Percentiles rank a stretch among this genome's conserved stretches.
Conservation (phyloP, 805 yeast genomes). For the Tetrapisispora arboricola region DNA sequence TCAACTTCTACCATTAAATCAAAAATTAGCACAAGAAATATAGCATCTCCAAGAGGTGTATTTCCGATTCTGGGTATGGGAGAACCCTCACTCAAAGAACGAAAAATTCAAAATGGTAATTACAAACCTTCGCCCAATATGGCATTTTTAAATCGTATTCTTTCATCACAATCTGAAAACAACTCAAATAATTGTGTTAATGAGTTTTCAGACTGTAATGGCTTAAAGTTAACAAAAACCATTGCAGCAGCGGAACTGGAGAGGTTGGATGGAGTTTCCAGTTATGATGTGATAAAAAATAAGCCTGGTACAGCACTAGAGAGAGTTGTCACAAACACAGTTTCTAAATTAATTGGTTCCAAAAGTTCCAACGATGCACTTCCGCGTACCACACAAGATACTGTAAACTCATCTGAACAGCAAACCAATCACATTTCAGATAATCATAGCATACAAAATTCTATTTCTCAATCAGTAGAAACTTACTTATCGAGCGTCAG, state of each 20-base stretch:
- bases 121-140: neutral
- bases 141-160: neutral
- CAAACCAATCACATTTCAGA: conserved; percentile 2
- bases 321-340: conserved; percentile 22
- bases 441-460: neutral
- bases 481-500: neutral
- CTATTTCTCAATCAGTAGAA: neutral
- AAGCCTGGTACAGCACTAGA: conserved; percentile 29
- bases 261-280: conserved; percentile 18
- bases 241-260: conserved; percentile 21
- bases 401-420: conserved; percentile 11
- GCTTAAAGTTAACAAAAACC: conserved; percentile 9
- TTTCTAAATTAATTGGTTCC: conserved; percentile 7
- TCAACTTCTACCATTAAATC: neutral
- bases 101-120: conserved; percentile 1
- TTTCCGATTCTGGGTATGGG: conserved; percentile 6
- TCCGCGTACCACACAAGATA: conserved; percentile 22
- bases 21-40: neutral
- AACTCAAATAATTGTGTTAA: neutral
- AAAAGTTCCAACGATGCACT: conserved; percentile 2
- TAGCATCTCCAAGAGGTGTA: conserved; percentile 4
- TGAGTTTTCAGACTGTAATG: neutral
- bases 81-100: neutral
- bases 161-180: neutral
- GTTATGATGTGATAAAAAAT: conserved; percentile 28